phyloP scores from a whole-genome alignment of 2,329 filamentous ascomycete species.

The Rugonectria rugulosa region DNA sequence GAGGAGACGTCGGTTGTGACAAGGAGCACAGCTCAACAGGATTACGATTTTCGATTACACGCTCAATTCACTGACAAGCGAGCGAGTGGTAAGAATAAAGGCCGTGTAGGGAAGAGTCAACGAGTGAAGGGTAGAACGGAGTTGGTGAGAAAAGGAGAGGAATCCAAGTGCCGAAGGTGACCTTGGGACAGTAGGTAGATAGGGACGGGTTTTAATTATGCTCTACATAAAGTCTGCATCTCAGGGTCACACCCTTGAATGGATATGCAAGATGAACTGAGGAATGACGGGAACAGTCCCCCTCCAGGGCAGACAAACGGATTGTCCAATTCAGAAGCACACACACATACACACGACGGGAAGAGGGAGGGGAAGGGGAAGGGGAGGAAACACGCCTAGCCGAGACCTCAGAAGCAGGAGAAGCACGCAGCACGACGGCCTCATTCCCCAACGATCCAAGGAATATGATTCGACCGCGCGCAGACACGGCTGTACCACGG shows the following conservation, averaged over 20 bases:
- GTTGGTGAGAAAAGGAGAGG: not conserved
- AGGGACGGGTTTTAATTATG: not conserved
- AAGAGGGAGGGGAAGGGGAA: too few relatives aligned
- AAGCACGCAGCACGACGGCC: not conserved
- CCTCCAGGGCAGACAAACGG: not conserved
- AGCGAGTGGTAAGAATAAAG: not conserved
- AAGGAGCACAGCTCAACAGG: not conserved
- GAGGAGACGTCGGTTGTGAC: not conserved
- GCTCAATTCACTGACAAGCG: not conserved
- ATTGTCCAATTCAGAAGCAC: not conserved
- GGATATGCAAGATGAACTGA: not conserved
- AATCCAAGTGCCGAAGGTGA: not conserved
- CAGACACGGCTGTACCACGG: constrained; percentile 35
- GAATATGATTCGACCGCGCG: constrained; percentile 28
- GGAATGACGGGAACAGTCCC: not conserved
- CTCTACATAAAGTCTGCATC: not conserved
- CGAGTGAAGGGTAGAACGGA: not conserved
- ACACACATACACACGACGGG: not conserved
- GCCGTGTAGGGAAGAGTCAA: not conserved
- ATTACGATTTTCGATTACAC: not conserved
- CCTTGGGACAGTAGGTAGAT: not conserved
- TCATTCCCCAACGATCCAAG: not conserved
- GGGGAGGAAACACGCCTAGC: not conserved
- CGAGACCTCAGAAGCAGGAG: not conserved
- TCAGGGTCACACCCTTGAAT: not conserved